A percentile compares a stretch with the other conserved stretches of the same genome.
Conservation (phyloP, 257 asterid genomes). For the Solanum megistacrolobum region DNA sequence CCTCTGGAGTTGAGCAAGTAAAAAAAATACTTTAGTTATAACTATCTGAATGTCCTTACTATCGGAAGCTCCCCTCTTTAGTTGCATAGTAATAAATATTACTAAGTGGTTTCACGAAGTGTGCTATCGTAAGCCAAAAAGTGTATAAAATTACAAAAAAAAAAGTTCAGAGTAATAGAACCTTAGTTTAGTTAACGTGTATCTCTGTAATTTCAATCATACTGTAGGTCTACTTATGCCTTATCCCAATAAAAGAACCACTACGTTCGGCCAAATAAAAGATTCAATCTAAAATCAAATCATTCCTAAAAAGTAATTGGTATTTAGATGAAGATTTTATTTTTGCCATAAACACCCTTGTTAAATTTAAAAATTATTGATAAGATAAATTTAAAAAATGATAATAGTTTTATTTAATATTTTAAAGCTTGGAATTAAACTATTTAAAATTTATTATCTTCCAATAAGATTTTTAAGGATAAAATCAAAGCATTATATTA, state of each 20-base stretch:
- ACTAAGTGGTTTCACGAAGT: too few relatives aligned
- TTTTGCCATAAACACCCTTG: not conserved
- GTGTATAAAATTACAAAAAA: too few relatives aligned
- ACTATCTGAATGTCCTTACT: not conserved
- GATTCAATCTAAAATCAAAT: not conserved
- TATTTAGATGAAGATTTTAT: not conserved
- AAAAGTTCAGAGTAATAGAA: fast-evolving
- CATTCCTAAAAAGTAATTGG: not conserved
- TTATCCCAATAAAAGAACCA: not conserved
- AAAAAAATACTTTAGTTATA: not conserved
- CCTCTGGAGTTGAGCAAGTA: not conserved
- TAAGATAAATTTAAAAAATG: not conserved
- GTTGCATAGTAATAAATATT: too few relatives aligned
- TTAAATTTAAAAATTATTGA: not conserved
- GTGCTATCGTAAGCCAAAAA: too few relatives aligned
- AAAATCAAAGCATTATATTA: not conserved
- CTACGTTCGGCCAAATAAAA: not conserved
- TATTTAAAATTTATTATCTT: not conserved
- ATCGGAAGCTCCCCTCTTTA: not conserved
- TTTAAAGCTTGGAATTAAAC: too few relatives aligned
- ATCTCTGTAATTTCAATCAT: too few relatives aligned
- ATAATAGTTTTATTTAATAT: too few relatives aligned
- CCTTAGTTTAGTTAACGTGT: too few relatives aligned
- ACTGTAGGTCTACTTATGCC: not conserved
- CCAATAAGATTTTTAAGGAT: not conserved